phyloP scores from a whole-genome alignment of 2,329 filamentous ascomycete genomes.

The Aspergillus sp. region DNA sequence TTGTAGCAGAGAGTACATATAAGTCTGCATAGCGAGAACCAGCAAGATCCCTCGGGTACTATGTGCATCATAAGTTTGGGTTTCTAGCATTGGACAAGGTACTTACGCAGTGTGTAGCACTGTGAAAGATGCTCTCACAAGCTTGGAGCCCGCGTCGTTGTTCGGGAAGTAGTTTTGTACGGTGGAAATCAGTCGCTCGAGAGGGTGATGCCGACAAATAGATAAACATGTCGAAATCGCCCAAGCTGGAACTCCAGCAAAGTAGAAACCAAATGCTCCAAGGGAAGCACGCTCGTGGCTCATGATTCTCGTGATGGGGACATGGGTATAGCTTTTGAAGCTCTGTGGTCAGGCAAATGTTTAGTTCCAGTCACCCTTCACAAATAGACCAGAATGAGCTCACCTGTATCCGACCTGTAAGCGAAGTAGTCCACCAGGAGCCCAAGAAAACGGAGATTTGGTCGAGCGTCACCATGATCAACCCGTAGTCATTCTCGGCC shows the following conservation, averaged over 20 bases:
- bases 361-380: background rate
- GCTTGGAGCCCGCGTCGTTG: slow-evolving; percentile 31
- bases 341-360: slow-evolving; percentile 32
- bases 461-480: slow-evolving; percentile 47
- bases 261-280: slow-evolving; percentile 44
- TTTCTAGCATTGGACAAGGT: background rate
- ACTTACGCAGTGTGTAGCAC: slow-evolving; percentile 37
- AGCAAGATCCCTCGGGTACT: slow-evolving; percentile 43
- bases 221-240: slow-evolving; percentile 41
- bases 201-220: slow-evolving; percentile 43
- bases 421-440: slow-evolving; percentile 48
- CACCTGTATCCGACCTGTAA: slow-evolving; percentile 46
- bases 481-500: slow-evolving; percentile 49
- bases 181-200: slow-evolving; percentile 39
- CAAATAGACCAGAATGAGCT: slow-evolving; percentile 9
- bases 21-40: slow-evolving; percentile 45
- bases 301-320: slow-evolving; percentile 43
- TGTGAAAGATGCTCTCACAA: slow-evolving; percentile 33
- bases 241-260: slow-evolving; percentile 48
- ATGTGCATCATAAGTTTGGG: slow-evolving; percentile 6
- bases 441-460: slow-evolving; percentile 47
- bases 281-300: slow-evolving; percentile 39
- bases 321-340: slow-evolving; percentile 42
- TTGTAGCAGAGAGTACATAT: slow-evolving; percentile 50
- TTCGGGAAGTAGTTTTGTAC: slow-evolving; percentile 33